Percentiles rank a stretch among this genome's conserved stretches.
Evolutionary conservation across 2,329 filamentous ascomycete species (phyloP).

Genomic region (Chrysoporthe austroafricana): DNA sequence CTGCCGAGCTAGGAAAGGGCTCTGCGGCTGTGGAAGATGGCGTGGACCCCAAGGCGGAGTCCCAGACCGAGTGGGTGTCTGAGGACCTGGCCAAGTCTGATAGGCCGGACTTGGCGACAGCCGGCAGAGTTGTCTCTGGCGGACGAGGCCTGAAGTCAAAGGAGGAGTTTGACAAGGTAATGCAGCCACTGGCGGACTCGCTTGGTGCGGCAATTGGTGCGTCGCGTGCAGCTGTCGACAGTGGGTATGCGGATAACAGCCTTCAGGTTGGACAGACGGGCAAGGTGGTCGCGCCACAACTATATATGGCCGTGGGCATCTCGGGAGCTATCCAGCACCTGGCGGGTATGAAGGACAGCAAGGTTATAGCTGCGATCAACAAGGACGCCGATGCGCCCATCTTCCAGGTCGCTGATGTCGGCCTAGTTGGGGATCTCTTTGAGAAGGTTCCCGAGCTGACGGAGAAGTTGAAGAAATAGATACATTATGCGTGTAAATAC

Average conservation of each 20-base stretch:
- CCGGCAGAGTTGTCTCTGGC: conserved; percentile 86
- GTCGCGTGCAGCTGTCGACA: conserved; percentile 92
- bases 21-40: conserved; percentile 80
- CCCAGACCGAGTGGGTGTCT: conserved; percentile 84
- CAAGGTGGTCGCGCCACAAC: conserved; percentile 95
- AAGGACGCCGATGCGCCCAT: conserved; percentile 97
- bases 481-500: conserved; percentile 34
- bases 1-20: conserved; percentile 71
- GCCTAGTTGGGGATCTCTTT: conserved; percentile 92
- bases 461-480: conserved; percentile 78
- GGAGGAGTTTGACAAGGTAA: conserved; percentile 92
- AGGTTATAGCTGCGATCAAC: conserved; percentile 98
- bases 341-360: conserved; percentile 99
- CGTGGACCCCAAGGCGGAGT: conserved; percentile 77
- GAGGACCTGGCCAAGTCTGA: conserved; percentile 93
- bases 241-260: conserved; percentile 97
- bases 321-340: conserved; percentile 97
- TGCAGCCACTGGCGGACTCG: conserved; percentile 88
- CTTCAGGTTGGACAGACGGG: conserved; percentile 97
- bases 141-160: conserved; percentile 96
- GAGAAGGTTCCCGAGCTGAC: conserved; percentile 95
- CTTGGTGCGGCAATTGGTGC: conserved; percentile 95
- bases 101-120: conserved; percentile 90
- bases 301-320: conserved; percentile 95
- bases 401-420: conserved; percentile 97